Evolutionary conservation across 768 basidiomycete genomes (phyloP), one percentile per base, ranked within the genome.

Genomic region (Pleurotus ostreatus): DNA sequence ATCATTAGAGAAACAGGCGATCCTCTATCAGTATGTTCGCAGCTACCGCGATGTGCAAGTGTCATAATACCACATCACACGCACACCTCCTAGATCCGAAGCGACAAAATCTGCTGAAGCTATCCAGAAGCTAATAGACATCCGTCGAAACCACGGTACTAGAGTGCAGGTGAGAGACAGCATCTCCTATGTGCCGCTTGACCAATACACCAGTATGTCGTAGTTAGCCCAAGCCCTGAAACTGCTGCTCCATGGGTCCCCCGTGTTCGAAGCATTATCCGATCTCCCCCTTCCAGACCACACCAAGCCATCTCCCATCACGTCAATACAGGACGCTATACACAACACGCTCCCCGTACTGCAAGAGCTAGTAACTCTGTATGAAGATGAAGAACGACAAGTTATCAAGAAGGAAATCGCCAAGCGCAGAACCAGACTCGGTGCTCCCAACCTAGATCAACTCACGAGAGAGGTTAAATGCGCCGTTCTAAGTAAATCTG

Each of bases 21-120:
- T 79, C 30, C 63, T 88, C 13, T 83, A 86, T 60, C 74, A 2
- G 83, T 58, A 34, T 34, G 30, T 34, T 8, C 30, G 30, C 30
- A 11, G 30, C 30, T 34, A 11, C 30, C 30, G 30, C 30, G 11
- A 34, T 11, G 30, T 34, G 30, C 30, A 34, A 11, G 9, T 9
- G 30, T 11, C 30, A 11, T 34, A 34, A 34, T 34, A 34, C 30
- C 30, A 11, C 30, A 34, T 34, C 30, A 34, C 9, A 34, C 30
- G 5, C 23, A 25, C 30, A 34, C 30, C 11, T 11, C 30, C 9
- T 62, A 94, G 94, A 3, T 72, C 81, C 39, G 94, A 98, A 64
- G 80, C 78, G 0, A 73, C 74, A 4, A 96, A 91, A 71, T 89
- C 87, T 57, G 94, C 90, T 2, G 90, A 94, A 66, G 74, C 78